Percentiles rank a stretch among this genome's conserved stretches.
phyloP scores from a whole-genome alignment of 106 monocot genomes.

The Dendrobium chrysotoxum region DNA sequence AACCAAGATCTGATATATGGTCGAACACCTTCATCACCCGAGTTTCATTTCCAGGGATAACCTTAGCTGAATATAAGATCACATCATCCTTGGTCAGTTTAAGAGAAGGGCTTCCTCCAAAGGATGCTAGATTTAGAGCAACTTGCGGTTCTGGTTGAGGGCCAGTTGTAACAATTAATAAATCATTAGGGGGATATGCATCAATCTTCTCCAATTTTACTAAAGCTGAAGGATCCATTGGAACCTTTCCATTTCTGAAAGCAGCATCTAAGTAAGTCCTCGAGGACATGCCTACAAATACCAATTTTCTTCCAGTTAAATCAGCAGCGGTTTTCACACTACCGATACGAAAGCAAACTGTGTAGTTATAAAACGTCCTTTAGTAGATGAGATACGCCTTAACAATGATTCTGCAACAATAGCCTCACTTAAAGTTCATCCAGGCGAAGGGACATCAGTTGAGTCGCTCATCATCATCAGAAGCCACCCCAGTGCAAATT shows the following conservation, averaged over 20 bases:
- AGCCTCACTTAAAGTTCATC: conserved; percentile 87
- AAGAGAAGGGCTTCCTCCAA: conserved; percentile 88
- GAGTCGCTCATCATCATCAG: conserved; percentile 99
- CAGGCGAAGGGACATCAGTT: conserved; percentile 85
- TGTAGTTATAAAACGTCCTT: conserved; percentile 94
- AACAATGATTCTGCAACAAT: conserved; percentile 82
- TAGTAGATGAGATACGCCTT: conserved; percentile 73
- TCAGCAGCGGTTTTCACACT: conserved; percentile 98
- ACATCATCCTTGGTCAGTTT: conserved; percentile 85
- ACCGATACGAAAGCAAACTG: conserved; percentile 97
- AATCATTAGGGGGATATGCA: conserved; percentile 89
- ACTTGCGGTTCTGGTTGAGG: conserved; percentile 98
- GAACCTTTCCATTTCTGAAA: conserved; percentile 96
- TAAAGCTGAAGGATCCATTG: conserved; percentile 95
- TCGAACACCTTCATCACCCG: conserved; percentile 98
- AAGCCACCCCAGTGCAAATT: conserved; percentile 50
- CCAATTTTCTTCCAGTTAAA: conserved; percentile 94
- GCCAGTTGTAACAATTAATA: conserved; percentile 95
- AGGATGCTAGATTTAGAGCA: conserved; percentile 98
- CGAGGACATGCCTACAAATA: conserved; percentile 95
- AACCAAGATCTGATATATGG: conserved; percentile 82
- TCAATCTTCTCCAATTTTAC: conserved; percentile 99
- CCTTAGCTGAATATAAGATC: conserved; percentile 98
- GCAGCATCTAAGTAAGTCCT: conserved; percentile 97
- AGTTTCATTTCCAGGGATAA: conserved; percentile 98